phyloP scores from a whole-genome alignment of 2,329 filamentous ascomycete genomes.

The Emmonsia crescens region DNA sequence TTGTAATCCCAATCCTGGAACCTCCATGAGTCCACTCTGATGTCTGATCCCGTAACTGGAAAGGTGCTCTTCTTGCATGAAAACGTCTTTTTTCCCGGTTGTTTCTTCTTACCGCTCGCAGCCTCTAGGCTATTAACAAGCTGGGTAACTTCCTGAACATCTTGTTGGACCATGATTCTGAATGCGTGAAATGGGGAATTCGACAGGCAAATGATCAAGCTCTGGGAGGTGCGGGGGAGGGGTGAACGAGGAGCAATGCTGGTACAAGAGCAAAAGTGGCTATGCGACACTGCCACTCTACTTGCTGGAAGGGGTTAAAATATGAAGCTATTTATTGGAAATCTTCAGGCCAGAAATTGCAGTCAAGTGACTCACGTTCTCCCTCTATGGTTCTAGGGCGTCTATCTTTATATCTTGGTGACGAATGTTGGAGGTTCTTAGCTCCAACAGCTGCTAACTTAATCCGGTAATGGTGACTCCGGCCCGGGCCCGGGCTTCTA shows the following conservation, averaged over 20 bases:
- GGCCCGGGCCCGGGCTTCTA: too few species aligned
- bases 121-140: slow-evolving; percentile 56
- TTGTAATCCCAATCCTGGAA: slow-evolving; percentile 97
- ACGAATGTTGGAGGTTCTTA: neutral
- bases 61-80: slow-evolving; percentile 75
- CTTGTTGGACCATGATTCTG: slow-evolving; percentile 52
- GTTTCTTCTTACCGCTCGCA: slow-evolving; percentile 42
- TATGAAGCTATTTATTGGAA: neutral
- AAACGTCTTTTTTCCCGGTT: slow-evolving; percentile 47
- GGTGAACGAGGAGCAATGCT: neutral
- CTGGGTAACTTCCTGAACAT: slow-evolving; percentile 53
- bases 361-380: neutral
- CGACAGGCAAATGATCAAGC: neutral
- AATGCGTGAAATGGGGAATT: neutral
- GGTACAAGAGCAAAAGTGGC: neutral
- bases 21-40: slow-evolving; percentile 79
- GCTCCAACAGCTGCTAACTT: neutral
- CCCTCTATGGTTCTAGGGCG: neutral
- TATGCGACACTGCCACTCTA: neutral
- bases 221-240: neutral
- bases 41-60: slow-evolving; percentile 51
- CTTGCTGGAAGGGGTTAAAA: neutral
- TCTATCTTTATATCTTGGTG: neutral
- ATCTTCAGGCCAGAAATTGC: neutral
- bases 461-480: too few species aligned